These are phyloP conservation scores for Ephemerocybe angulata DNA, from an alignment of 768 basidiomycete genomes.

Conservation along the genomic window DNA sequence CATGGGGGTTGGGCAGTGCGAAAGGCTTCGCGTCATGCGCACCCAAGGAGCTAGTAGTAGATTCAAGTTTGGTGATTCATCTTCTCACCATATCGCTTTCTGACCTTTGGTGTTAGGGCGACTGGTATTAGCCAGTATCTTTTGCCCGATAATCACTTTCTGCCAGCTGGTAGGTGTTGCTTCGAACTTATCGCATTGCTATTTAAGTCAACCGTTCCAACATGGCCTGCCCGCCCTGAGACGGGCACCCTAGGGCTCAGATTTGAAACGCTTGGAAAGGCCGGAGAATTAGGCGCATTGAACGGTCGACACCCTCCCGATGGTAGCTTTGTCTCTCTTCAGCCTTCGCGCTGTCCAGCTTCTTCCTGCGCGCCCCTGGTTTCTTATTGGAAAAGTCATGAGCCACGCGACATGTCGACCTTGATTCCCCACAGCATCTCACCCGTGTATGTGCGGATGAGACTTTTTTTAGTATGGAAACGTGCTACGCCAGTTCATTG, in stretches of 20 bases:
- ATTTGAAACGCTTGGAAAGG: too few species aligned
- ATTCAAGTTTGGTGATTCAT: not conserved
- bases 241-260: too few species aligned
- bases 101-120: not conserved
- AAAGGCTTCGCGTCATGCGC: too few species aligned
- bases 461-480: not conserved
- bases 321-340: not conserved
- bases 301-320: not conserved
- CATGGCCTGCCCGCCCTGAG: too few species aligned
- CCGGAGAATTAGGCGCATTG: not conserved
- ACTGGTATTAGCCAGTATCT: too few species aligned
- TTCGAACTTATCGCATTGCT: not conserved
- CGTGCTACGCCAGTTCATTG: not conserved
- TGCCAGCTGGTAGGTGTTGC: not conserved
- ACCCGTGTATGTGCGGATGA: not conserved
- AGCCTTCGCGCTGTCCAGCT: not conserved
- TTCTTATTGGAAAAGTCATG: not conserved
- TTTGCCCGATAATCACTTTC: not conserved
- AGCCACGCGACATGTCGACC: not conserved
- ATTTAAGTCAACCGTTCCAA: constrained; percentile 1
- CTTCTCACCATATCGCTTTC: not conserved
- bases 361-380: too few species aligned
- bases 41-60: too few species aligned
- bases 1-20: too few species aligned
- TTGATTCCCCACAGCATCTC: not conserved